Evolutionary conservation across 352 stramenopile species (phyloP).

Genomic region (Phytophthora kernoviae): DNA sequence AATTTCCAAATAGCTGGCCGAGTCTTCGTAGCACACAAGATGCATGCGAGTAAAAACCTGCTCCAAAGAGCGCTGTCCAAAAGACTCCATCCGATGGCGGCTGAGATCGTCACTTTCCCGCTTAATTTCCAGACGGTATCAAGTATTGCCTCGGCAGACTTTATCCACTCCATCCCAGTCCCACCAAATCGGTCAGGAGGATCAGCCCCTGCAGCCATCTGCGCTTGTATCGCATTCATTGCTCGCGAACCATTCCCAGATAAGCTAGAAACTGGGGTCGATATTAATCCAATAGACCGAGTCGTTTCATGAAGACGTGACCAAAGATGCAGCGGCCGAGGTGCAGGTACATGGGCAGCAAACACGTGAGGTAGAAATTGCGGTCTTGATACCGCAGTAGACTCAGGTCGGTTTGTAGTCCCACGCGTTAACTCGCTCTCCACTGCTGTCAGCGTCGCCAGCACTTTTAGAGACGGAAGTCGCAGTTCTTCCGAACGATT

Average conservation of each 20-base stretch:
- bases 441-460: constrained; percentile 51
- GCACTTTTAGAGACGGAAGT: constrained; percentile 54
- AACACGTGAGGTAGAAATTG: constrained; percentile 42
- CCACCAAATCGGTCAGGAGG: constrained; percentile 6
- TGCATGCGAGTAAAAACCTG: constrained; percentile 57
- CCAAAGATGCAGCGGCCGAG: constrained; percentile 55
- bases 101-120: constrained; percentile 56
- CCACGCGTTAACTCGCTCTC: constrained; percentile 57
- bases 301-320: constrained; percentile 36
- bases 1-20: constrained; percentile 52
- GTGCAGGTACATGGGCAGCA: constrained; percentile 31
- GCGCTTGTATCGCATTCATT: constrained; percentile 35
- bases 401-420: constrained; percentile 14
- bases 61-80: constrained; percentile 56
- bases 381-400: constrained; percentile 1
- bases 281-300: constrained; percentile 30
- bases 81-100: constrained; percentile 52
- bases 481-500: constrained; percentile 63
- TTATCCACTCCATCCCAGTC: constrained; percentile 56
- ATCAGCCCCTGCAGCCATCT: constrained; percentile 15
- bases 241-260: constrained; percentile 19
- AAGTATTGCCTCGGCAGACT: constrained; percentile 61
- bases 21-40: constrained; percentile 58
- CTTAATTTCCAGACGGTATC: constrained; percentile 69
- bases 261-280: constrained; percentile 21